Evolutionary conservation across 176 grass and related monocot genomes (phyloP).

Genomic region (Miscanthus lutarioriparius): DNA sequence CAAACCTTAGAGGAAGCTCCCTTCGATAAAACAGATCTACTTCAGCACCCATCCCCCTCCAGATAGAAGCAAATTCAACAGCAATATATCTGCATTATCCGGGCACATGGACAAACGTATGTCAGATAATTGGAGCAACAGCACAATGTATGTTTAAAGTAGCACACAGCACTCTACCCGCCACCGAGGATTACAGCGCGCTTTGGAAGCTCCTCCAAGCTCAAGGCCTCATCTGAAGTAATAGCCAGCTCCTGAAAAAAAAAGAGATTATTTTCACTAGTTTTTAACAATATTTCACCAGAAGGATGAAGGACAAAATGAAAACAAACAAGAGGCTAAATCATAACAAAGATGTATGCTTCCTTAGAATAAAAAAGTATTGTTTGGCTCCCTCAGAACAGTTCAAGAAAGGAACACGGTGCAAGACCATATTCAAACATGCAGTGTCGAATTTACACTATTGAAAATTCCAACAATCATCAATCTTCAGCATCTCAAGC

Average conservation of each 20-base stretch:
- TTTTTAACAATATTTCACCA: background rate
- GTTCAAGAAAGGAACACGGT: background rate
- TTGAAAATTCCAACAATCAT: background rate
- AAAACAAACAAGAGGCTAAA: background rate
- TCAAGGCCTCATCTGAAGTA: constrained; percentile 97
- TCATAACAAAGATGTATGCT: constrained; percentile 6
- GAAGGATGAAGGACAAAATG: background rate
- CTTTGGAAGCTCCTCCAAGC: constrained; percentile 92
- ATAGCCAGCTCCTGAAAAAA: constrained; percentile 83
- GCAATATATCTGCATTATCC: constrained; percentile 79
- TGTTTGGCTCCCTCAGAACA: background rate
- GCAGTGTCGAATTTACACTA: background rate
- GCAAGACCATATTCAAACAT: background rate
- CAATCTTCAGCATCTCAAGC: background rate
- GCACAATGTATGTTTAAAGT: background rate
- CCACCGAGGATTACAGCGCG: constrained; percentile 84
- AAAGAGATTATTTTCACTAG: background rate
- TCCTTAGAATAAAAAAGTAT: background rate
- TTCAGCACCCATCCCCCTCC: constrained; percentile 84
- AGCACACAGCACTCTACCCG: constrained; percentile 47
- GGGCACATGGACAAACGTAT: constrained; percentile 4
- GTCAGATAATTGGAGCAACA: background rate
- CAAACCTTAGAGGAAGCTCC: constrained; percentile 89
- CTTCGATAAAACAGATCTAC: constrained; percentile 91
- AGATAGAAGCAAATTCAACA: constrained; percentile 89